These are phyloP conservation scores for Apiotrichum brassicae DNA, from an alignment of 1,284 basidiomycete genomes.

Conservation along the genomic window DNA sequence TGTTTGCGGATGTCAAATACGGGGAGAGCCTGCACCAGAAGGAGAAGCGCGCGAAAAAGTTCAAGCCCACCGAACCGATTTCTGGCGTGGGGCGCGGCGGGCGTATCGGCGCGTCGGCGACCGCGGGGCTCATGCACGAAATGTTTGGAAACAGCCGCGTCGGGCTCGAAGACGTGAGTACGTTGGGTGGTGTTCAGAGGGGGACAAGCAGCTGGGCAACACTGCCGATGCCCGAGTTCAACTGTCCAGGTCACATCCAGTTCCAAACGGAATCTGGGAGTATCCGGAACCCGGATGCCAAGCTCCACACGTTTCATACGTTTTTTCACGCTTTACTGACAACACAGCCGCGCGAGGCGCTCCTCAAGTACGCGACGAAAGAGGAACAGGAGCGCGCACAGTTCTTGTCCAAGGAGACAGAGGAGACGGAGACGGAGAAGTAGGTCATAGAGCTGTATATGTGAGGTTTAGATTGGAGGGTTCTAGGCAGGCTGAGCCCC, in stretches of 20 bases:
- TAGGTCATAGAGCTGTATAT: background rate
- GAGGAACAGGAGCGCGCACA: conserved; percentile 50
- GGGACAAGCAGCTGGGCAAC: too few relatives aligned
- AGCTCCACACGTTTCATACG: too few relatives aligned
- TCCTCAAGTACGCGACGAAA: conserved; percentile 81
- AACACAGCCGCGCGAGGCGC: conserved; percentile 80
- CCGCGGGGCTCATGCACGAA: conserved; percentile 88
- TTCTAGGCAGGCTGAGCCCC: too few relatives aligned
- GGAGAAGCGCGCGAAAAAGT: conserved; percentile 80
- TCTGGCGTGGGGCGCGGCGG: conserved; percentile 87
- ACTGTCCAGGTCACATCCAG: too few relatives aligned
- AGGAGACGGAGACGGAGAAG: background rate
- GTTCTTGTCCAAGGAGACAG: background rate
- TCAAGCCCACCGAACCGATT: conserved; percentile 83
- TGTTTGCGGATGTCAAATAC: conserved; percentile 77
- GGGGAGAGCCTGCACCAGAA: conserved; percentile 81
- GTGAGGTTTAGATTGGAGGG: too few relatives aligned
- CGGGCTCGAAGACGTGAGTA: conserved; percentile 80
- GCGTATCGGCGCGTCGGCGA: conserved; percentile 88
- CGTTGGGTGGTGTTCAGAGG: too few relatives aligned
- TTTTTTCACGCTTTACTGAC: too few relatives aligned
- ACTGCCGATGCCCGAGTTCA: too few relatives aligned
- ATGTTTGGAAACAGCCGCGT: conserved; percentile 53
- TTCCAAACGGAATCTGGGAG: too few relatives aligned
- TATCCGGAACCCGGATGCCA: too few relatives aligned